phyloP scores from a whole-genome alignment of 2,329 filamentous ascomycete genomes.

The Pezicula rhizophila region DNA sequence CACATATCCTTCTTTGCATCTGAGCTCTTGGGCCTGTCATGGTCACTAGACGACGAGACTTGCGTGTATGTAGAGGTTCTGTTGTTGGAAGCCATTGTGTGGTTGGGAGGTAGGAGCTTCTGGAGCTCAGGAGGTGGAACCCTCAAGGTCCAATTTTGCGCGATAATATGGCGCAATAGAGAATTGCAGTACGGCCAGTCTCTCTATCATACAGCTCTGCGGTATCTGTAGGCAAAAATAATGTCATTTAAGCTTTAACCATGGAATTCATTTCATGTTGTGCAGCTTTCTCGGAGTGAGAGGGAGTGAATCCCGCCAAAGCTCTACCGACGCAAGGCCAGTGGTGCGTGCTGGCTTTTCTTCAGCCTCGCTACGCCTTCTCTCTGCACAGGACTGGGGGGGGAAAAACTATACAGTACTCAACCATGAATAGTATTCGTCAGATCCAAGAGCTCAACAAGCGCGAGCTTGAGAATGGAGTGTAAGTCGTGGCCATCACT shows the following conservation, averaged over 20 bases:
- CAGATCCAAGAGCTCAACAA: slow-evolving; percentile 91
- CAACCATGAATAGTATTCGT: slow-evolving; percentile 84
- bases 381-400: slow-evolving; percentile 83
- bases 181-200: not conserved
- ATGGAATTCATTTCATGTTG: not conserved
- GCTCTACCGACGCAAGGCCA: not conserved
- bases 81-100: slow-evolving; percentile 23
- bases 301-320: not conserved
- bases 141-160: not conserved
- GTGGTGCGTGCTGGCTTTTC: not conserved
- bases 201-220: not conserved
- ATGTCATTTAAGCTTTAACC: not conserved
- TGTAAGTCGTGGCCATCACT: slow-evolving; percentile 44
- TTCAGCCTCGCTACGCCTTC: slow-evolving; percentile 5
- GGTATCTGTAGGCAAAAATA: not conserved
- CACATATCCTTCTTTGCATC: slow-evolving; percentile 82
- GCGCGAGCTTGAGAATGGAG: slow-evolving; percentile 83
- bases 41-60: slow-evolving; percentile 44
- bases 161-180: not conserved
- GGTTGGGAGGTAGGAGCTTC: slow-evolving; percentile 2
- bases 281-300: not conserved
- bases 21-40: slow-evolving; percentile 55
- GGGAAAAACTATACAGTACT: slow-evolving; percentile 50
- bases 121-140: slow-evolving; percentile 14
- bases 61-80: slow-evolving; percentile 41